Evolutionary conservation across 306 rosid genomes (phyloP), one percentile per base, ranked within the genome.

Genomic region (Ochetophila trinervis): DNA sequence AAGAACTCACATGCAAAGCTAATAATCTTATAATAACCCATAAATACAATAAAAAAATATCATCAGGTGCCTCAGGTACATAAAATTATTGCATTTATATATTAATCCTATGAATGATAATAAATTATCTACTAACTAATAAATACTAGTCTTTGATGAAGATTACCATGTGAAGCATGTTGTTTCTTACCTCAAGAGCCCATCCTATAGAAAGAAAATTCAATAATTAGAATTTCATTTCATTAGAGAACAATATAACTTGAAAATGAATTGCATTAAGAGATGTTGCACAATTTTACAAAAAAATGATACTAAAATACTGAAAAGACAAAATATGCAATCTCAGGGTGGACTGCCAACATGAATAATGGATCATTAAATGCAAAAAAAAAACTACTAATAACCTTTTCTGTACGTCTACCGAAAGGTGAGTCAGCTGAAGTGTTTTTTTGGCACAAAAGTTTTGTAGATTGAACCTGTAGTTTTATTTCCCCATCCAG

Each of bases 151-250:
- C 24, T 49, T 32, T n/a, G 18, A 15, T 42, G 53, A 64, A 65
- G 63, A 69, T 81, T 87, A 94, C 99, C 99, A 88, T 80, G 64
- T 82, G 83, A 65, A 94, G 91, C 56, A 94, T 68, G 67, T 67
- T 80, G 73, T 82, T 88, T 94, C 97, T 23, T 82, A 60, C 59
- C 34, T 84, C 72, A 86, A 64, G 48, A 78, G 80, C 67, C 82
- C 91, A 75, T 76, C 88, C 99, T 94, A 62, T 74, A 82, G 47
- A 67, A 50, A 58, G 11, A 19, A 73, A 37, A 69, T 20, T 22
- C 34, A 62, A 57, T 19, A 54, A 71, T 82, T 53, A 74, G 71
- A 57, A 66, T 51, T 61, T n/a, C 76, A 40, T 48, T 35, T 70
- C 32, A 68, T 57, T 57, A 53, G 24, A 66, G 22, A 20, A 60